Percentiles rank a stretch among this genome's conserved stretches.
phyloP scores from a whole-genome alignment of 108 stramenopile genomes.

The Mediolabrus comicus region DNA sequence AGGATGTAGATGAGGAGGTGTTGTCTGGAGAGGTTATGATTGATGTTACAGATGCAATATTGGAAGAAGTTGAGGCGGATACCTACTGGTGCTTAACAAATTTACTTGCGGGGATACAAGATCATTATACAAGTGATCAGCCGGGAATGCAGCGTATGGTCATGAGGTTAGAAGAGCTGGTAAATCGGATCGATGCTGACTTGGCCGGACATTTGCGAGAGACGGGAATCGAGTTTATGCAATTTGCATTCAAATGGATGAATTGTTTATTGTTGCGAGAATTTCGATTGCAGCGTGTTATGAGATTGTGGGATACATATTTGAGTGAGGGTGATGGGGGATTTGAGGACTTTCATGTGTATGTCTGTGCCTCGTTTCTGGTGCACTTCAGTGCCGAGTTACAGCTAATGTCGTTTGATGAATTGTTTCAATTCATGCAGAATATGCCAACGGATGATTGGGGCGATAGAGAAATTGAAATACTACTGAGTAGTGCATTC shows the following conservation, averaged over 20 bases:
- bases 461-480: slow-evolving; percentile 85
- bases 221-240: slow-evolving; percentile 86
- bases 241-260: slow-evolving; percentile 99
- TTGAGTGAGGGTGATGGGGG: slow-evolving; percentile 85
- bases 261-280: slow-evolving; percentile 97
- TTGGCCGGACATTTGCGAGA: slow-evolving; percentile 78
- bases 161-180: slow-evolving; percentile 89
- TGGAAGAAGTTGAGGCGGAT: slow-evolving; percentile 94
- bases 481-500: slow-evolving; percentile 81
- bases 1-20: slow-evolving; percentile 32
- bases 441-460: slow-evolving; percentile 76
- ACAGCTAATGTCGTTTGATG: slow-evolving; percentile 89
- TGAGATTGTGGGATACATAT: slow-evolving; percentile 95
- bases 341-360: slow-evolving; percentile 97
- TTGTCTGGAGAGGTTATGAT: slow-evolving; percentile 71
- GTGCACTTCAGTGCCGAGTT: slow-evolving; percentile 89
- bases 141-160: slow-evolving; percentile 98
- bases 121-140: slow-evolving; percentile 97
- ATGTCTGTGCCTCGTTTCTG: slow-evolving; percentile 97
- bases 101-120: slow-evolving; percentile 94
- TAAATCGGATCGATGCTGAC: slow-evolving; percentile 89
- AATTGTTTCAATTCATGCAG: slow-evolving; percentile 94
- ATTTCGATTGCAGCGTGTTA: slow-evolving; percentile 74
- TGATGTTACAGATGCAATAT: slow-evolving; percentile 58
- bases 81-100: slow-evolving; percentile 97